Base-by-base conservation (phyloP, 768 basidiomycete species). In the Boletus edulis region DNA sequence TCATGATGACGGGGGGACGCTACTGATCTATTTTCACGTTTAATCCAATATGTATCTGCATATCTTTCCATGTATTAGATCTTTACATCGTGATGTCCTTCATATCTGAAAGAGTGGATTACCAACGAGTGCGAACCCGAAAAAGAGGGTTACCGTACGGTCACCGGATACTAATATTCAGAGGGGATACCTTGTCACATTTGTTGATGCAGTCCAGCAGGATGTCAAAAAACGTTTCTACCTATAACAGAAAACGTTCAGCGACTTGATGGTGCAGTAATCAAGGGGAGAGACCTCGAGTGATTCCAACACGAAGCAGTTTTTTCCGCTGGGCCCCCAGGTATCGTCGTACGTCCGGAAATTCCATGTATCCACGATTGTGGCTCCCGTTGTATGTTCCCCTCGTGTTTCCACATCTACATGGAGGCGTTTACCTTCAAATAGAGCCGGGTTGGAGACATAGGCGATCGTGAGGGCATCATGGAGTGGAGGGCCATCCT, bases 401-500 rank as follows among this genome's bases (percentile, higher is more conserved):
- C 88, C 89, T 7, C 74, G 76, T 17, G 88, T 76, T 61, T 95
- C 93, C n/a, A 91, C 79, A 58, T 95, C 93, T 0, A 94, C 91
- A 43, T 87, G 78, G 66, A 85, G 83, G n/a, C 92, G 76, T 46
- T 67, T 79, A 34, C 73, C 72, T 22, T 67, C 67, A 68, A 94
- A 93, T 1, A 93, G 61, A 5, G 83, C 77, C 0, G 91, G 90
- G n/a, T 72, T 69, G 1, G 84, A 80, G 35, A 93, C 75, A 57
- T 89, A 94, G 11, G 84, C 87, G 44, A 94, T 75, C 0, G 93
- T 91, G 35, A 95, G 76, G 1, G 91, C 84, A 62, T 95, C 94
- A 58, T 96, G 94, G 3, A 94, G 75, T 3, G 94, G 94, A 7
- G 94, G 94, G 0, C 91, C 93, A 34, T 88, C 78, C n/a, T 77